phyloP scores from a whole-genome alignment of 2,329 filamentous ascomycete species.

The Aureobasidium mangrovei region DNA sequence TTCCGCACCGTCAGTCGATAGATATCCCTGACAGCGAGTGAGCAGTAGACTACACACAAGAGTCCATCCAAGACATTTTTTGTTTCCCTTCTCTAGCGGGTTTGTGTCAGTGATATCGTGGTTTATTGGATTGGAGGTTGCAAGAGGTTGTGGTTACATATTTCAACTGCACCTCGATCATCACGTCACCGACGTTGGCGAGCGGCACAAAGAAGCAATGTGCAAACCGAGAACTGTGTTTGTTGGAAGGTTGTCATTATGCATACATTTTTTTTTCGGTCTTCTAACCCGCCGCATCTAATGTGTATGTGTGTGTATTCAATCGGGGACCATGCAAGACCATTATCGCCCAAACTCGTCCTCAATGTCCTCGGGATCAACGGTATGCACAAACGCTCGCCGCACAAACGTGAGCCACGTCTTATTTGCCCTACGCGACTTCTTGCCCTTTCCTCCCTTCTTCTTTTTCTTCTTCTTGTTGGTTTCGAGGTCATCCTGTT shows the following conservation, averaged over 20 bases:
- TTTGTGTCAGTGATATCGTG: too few species aligned
- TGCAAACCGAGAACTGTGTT: background rate
- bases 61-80: constrained; percentile 15
- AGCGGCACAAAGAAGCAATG: background rate
- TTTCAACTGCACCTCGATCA: background rate
- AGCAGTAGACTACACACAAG: background rate
- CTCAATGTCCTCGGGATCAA: constrained; percentile 55
- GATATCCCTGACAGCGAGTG: background rate
- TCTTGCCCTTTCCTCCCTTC: constrained; percentile 41
- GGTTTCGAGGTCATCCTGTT: constrained; percentile 22
- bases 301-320: too few species aligned
- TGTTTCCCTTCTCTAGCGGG: too few species aligned
- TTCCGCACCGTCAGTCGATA: background rate
- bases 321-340: too few species aligned
- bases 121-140: background rate
- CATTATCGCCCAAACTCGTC: constrained; percentile 29
- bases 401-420: constrained; percentile 69
- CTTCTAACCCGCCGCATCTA: too few species aligned
- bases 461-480: constrained; percentile 27
- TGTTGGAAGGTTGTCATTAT: too few species aligned
- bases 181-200: background rate
- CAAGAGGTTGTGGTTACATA: background rate
- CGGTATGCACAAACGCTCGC: constrained; percentile 70
- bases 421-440: constrained; percentile 50
- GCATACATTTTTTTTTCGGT: too few species aligned